These are phyloP conservation scores for Datisca glomerata DNA, from an alignment of 306 rosid species.

Conservation along the genomic window DNA sequence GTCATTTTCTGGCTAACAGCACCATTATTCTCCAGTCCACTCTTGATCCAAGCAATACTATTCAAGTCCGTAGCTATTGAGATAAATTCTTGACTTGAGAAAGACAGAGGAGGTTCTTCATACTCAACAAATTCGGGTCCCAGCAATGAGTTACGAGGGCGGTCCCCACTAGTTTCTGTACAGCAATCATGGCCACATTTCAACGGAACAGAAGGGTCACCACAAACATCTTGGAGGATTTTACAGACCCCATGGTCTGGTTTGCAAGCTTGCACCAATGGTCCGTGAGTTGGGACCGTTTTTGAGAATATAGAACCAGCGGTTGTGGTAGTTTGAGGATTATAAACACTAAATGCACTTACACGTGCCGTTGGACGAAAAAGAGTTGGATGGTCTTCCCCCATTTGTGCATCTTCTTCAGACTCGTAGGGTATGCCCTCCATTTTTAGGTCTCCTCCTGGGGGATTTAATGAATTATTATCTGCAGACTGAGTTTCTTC, in stretches of 20 bases:
- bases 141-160: slow-evolving; percentile 28
- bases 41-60: slow-evolving; percentile 66
- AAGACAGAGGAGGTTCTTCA: slow-evolving; percentile 34
- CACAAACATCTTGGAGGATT: slow-evolving; percentile 23
- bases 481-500: slow-evolving; percentile 52
- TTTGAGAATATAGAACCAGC: slow-evolving; percentile 16
- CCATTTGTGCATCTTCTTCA: slow-evolving; percentile 14
- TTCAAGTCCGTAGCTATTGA: slow-evolving; percentile 56
- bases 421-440: slow-evolving; percentile 14
- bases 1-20: slow-evolving; percentile 14
- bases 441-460: slow-evolving; percentile 21
- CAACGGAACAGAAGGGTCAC: slow-evolving; percentile 40
- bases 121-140: slow-evolving; percentile 69
- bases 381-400: slow-evolving; percentile 19
- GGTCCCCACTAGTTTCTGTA: slow-evolving; percentile 13
- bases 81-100: slow-evolving; percentile 45
- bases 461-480: slow-evolving; percentile 22
- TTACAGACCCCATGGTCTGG: slow-evolving; percentile 26
- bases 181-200: slow-evolving; percentile 61
- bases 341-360: slow-evolving; percentile 55
- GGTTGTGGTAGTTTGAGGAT: slow-evolving; percentile 18
- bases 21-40: slow-evolving; percentile 41
- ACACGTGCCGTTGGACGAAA: slow-evolving; percentile 38
- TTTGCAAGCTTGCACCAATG: slow-evolving; percentile 32
- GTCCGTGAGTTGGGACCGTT: slow-evolving; percentile 27